phyloP scores from a whole-genome alignment of 192 early-diverging fungal species.

The Entophlyctis luteolus region DNA sequence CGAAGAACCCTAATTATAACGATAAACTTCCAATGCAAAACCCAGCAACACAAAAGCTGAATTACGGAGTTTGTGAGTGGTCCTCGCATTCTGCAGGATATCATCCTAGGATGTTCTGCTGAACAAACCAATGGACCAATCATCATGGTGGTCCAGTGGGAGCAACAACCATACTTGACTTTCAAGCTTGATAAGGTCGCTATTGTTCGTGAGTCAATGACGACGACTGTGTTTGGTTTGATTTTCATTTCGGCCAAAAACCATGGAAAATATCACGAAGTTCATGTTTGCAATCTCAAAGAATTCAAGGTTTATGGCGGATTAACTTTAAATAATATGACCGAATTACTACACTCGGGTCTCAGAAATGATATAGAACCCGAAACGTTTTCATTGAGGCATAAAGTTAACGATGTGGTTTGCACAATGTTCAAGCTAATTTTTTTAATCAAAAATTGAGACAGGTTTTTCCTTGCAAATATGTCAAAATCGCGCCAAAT shows the following conservation, averaged over 20 bases:
- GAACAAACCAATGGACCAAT: conserved; percentile 82
- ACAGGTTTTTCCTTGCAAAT: conserved; percentile 82
- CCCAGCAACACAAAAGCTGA: conserved; percentile 10
- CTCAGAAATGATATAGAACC: conserved; percentile 65
- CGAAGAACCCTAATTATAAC: too few species aligned
- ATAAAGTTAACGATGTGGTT: conserved; percentile 69
- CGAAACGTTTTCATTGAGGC: conserved; percentile 81
- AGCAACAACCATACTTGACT: conserved; percentile 89
- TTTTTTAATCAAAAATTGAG: too few species aligned
- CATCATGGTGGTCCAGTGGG: conserved; percentile 80
- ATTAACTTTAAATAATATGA: conserved; percentile 75
- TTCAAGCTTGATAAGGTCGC: conserved; percentile 80
- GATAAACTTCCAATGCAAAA: too few species aligned
- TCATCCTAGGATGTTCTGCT: conserved; percentile 77
- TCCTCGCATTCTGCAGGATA: conserved; percentile 82
- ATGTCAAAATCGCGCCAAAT: conserved; percentile 89
- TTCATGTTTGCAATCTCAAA: conserved; percentile 94
- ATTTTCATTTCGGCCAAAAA: too few species aligned
- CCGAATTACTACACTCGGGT: conserved; percentile 70
- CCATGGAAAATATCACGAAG: conserved; percentile 91
- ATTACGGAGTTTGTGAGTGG: conserved; percentile 48
- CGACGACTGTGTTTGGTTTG: conserved; percentile 63
- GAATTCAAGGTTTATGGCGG: conserved; percentile 96
- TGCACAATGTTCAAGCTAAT: conserved; percentile 15
- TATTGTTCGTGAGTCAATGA: conserved; percentile 77